Conservation (phyloP, 805 yeast genomes). For the Lachancea meyersii region DNA sequence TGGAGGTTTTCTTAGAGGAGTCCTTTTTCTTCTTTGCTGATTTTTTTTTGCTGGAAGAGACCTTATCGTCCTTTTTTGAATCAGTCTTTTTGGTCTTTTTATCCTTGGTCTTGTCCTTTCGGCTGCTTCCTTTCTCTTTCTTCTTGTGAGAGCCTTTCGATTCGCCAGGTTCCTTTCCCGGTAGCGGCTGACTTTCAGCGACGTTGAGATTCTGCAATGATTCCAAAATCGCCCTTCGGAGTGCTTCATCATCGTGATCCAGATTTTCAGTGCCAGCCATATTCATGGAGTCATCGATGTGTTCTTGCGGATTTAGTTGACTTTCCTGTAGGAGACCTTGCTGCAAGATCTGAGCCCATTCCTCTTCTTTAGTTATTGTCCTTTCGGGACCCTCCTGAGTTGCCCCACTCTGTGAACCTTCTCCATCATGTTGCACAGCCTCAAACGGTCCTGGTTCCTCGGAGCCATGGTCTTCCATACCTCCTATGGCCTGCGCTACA, state of each 20-base stretch:
- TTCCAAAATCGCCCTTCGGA: conserved; percentile 30
- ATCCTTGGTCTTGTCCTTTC: conserved; percentile 5
- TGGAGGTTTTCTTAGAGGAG: conserved; percentile 14
- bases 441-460: conserved; percentile 3
- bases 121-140: conserved; percentile 1
- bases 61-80: conserved; percentile 8
- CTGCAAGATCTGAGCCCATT: conserved; percentile 30
- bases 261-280: conserved; percentile 10
- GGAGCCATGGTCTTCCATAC: conserved; percentile 13
- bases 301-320: conserved; percentile 6
- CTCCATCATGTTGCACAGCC: conserved; percentile 1
- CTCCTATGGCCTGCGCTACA: conserved; percentile 36
- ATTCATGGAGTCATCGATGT: conserved; percentile 5
- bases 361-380: conserved; percentile 16
- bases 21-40: conserved; percentile 18
- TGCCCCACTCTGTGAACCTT: not conserved
- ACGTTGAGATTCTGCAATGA: conserved; percentile 23
- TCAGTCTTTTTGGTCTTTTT: conserved; percentile 15
- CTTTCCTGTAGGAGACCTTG: conserved; percentile 23
- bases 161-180: not conserved
- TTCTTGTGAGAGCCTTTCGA: conserved; percentile 4
- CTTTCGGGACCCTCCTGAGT: conserved; percentile 9
- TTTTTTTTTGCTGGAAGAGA: conserved; percentile 12
- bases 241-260: conserved; percentile 32
- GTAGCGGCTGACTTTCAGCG: conserved; percentile 3